Evolutionary conservation across 352 stramenopile species (phyloP).

Genomic region (Phytophthora pluvialis): DNA sequence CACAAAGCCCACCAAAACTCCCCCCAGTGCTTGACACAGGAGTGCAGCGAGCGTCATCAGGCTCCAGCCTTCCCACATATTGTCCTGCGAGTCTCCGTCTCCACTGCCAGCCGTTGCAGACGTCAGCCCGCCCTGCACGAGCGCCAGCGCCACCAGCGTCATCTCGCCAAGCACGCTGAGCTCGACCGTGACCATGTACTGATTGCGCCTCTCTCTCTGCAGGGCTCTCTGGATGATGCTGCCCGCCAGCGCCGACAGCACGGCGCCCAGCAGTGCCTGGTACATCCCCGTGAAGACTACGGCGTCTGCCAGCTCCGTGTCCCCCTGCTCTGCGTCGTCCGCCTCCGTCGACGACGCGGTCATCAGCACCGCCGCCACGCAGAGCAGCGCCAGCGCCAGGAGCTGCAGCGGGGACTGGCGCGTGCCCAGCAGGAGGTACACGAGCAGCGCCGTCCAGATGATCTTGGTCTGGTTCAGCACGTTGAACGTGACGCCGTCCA

Average conservation of each 20-base stretch:
- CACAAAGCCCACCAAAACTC: slow-evolving; percentile 81
- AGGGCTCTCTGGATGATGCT: slow-evolving; percentile 82
- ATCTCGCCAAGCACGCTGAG: slow-evolving; percentile 74
- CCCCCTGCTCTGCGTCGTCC: slow-evolving; percentile 3
- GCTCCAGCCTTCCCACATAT: slow-evolving; percentile 79
- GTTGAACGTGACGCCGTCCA: slow-evolving; percentile 87
- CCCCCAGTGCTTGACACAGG: slow-evolving; percentile 71
- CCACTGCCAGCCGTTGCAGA: slow-evolving; percentile 1
- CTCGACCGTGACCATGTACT: slow-evolving; percentile 86
- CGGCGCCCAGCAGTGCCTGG: slow-evolving; percentile 70
- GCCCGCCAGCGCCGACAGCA: slow-evolving; percentile 75
- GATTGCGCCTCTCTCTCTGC: slow-evolving; percentile 71
- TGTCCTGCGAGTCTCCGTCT: slow-evolving; percentile 39
- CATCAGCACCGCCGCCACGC: slow-evolving; percentile 79
- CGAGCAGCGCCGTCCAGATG: slow-evolving; percentile 84
- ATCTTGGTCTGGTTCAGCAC: slow-evolving; percentile 91
- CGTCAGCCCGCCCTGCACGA: slow-evolving; percentile 34
- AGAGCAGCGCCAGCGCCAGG: slow-evolving; percentile 72
- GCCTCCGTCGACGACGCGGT: slow-evolving; percentile 41
- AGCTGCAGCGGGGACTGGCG: slow-evolving; percentile 76
- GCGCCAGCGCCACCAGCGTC: slow-evolving; percentile 59
- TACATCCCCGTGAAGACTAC: slow-evolving; percentile 75
- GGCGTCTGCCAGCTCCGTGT: slow-evolving; percentile 36
- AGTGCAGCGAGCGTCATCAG: slow-evolving; percentile 66
- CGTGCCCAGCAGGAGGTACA: slow-evolving; percentile 79